A percentile compares a stretch with the other conserved stretches of the same genome.
These are phyloP conservation scores for Phragmites australis DNA, from an alignment of 176 grass and related monocot genomes.

Conservation along the genomic window DNA sequence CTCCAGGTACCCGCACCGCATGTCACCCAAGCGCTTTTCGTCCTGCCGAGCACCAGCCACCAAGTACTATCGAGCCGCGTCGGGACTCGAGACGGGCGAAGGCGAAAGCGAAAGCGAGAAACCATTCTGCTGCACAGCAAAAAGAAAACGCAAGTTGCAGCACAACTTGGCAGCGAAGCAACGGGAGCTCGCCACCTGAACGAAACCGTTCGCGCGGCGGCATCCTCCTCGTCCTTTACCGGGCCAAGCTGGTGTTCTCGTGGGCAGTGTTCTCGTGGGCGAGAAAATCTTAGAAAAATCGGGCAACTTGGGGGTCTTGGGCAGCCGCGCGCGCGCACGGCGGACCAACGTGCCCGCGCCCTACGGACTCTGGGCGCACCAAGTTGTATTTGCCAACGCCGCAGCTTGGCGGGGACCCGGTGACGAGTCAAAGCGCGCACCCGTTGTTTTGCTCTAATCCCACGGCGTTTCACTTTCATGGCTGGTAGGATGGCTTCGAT, in stretches of 20 bases:
- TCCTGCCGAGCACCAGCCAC: constrained; percentile 13
- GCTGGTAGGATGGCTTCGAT: neutral
- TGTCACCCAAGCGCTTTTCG: constrained; percentile 3
- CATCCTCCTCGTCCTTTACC: neutral
- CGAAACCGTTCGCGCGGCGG: neutral
- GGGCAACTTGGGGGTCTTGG: neutral
- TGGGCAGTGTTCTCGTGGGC: neutral
- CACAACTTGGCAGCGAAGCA: constrained; percentile 18
- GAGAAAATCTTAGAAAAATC: neutral
- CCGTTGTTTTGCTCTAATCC: constrained; percentile 40
- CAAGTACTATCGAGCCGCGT: constrained; percentile 10
- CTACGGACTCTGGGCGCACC: no score
- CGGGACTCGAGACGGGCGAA: neutral
- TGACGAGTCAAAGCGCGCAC: neutral
- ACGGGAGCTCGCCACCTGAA: constrained; percentile 26
- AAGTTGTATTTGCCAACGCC: no score
- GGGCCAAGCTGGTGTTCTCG: neutral
- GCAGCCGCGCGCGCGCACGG: neutral
- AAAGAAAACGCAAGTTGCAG: constrained; percentile 13
- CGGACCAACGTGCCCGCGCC: neutral
- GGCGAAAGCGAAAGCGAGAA: constrained; percentile 18
- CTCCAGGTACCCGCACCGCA: neutral
- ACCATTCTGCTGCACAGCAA: neutral
- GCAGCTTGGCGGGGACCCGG: no score
- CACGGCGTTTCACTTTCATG: constrained; percentile 33